Base-by-base conservation (phyloP, 768 basidiomycete species). In the Sporobolomyces pararoseus region DNA sequence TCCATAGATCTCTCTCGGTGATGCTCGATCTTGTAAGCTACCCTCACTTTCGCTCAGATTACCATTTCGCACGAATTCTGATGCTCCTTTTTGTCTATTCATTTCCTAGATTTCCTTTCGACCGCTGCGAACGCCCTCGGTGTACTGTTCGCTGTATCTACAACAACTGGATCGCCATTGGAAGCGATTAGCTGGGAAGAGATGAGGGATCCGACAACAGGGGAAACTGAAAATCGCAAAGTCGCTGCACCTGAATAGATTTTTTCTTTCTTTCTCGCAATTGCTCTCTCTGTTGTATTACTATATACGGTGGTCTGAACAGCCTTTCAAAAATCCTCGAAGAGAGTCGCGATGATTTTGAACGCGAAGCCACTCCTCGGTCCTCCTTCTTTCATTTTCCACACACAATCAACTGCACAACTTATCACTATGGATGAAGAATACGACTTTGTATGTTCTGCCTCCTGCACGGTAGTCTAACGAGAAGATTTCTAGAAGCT, bases 81-180 rank as follows among this genome's bases (percentile, higher is more conserved):
- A 51, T 51, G 10, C 25, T 51, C 32, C 14, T 34, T 31, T 7
- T 39, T 14, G 51, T 23, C 23, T 23, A 34, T 19, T 27, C 44
- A 13, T 42, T 27, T 5, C 37, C 21, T 63, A 74, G 73, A 95
- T 80, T 94, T 91, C 81, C 84, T 95, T 34, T 90, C 91, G 0
- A 95, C 92, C 4, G 92, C 89, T 10, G 82, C 89, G 49, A 93
- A 93, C 78, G 88, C 93, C 73, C 84, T 95, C 5, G 92, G 93
- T 0, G 92, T 95, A 13, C 88, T 94, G 61, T 93, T 90, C 78
- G 92, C 91, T 16, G 88, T 72, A 2, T 75, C 74, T 14, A n/a
- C 50, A 3, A 61, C 71, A 31, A 70, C 71, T 74, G 81, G 80
- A 0, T 77, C 79, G 37, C 75, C 79, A 17, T 71, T 82, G 1